A percentile compares a stretch with the other conserved stretches of the same genome.
Evolutionary conservation across 441 rosid genomes (phyloP).

Genomic region (Jatropha podagrica): DNA sequence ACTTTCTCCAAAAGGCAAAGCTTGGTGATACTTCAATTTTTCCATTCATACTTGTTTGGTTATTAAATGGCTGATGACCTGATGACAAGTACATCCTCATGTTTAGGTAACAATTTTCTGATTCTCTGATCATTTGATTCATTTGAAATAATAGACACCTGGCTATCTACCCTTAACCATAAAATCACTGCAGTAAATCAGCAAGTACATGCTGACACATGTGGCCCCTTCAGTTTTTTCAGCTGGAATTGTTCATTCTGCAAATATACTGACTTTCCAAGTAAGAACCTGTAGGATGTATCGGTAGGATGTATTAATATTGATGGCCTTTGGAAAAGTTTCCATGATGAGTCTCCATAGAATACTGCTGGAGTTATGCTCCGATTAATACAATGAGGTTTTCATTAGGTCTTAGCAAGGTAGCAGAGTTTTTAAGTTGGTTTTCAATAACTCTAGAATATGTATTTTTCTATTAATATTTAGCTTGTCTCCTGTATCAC

Average conservation of each 20-base stretch:
- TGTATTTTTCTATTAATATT: not conserved
- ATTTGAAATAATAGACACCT: too few relatives aligned
- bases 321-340: not conserved
- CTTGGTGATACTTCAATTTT: not conserved
- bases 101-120: too few relatives aligned
- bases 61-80: not conserved
- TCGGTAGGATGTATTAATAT: not conserved
- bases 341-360: too few relatives aligned
- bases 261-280: not conserved
- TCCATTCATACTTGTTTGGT: not conserved
- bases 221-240: not conserved
- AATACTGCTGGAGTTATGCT: too few relatives aligned
- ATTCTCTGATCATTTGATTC: too few relatives aligned
- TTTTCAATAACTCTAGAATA: not conserved
- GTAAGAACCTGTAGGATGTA: not conserved
- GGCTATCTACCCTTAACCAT: too few relatives aligned
- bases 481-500: constrained; percentile 17
- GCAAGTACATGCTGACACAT: not conserved
- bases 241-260: not conserved
- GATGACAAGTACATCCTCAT: too few relatives aligned
- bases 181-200: too few relatives aligned
- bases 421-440: not conserved
- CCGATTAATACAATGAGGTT: not conserved
- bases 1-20: not conserved
- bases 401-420: not conserved